Evolutionary conservation across 2,329 filamentous ascomycete genomes (phyloP), one percentile per base, ranked within the genome.

Genomic region (Claviceps maximensis): DNA sequence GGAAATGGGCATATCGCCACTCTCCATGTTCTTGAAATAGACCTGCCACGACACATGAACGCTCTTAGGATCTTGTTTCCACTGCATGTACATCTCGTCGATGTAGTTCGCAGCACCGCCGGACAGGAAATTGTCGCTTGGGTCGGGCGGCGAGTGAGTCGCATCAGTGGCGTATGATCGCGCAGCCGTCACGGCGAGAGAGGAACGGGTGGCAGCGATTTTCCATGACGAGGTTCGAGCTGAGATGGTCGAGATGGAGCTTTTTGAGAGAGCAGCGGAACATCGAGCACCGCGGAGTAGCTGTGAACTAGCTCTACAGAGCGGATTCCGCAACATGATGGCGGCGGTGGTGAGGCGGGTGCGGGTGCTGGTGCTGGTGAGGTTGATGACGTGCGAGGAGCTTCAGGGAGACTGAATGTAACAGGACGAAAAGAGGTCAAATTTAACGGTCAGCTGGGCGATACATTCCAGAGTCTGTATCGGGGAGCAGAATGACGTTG

Each of bases 21-120:
- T 87, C 77, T 98, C 93, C 87, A 98, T 96, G 75, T 98, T 98
- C 75, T 84, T 88, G 80, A 98, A 98, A 80, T 98, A 98, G 67
- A 94, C 84, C 75, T 95, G 91, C 93, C 93, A 98, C 69, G 93
- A 98, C 63, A 95, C 79, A 72, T 98, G 93, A 55, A 98, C 93
- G 67, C 88, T 95, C 63, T 83, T 80, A 51, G 93, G 90, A 63
- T 98, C 89, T 59, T 87, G 78, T 74, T 91, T 95, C 93, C 93
- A 98, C 68, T 90, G 84, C 75, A 96, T 77, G 73, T 98, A 98
- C 93, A 98, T 98, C 77, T 96, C 93, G 71, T 98, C 93, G 68
- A 98, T 89, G 75, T 98, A 98, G 76, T 95, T 96, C 72, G 93
- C 93, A 56, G 91, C 93, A 76, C 88, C 97, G 61, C 93, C 93